A percentile compares a stretch with the other conserved stretches of the same genome.
Evolutionary conservation across 139 green algal species (phyloP).

Genomic region (Chlamydomonas eustigma): DNA sequence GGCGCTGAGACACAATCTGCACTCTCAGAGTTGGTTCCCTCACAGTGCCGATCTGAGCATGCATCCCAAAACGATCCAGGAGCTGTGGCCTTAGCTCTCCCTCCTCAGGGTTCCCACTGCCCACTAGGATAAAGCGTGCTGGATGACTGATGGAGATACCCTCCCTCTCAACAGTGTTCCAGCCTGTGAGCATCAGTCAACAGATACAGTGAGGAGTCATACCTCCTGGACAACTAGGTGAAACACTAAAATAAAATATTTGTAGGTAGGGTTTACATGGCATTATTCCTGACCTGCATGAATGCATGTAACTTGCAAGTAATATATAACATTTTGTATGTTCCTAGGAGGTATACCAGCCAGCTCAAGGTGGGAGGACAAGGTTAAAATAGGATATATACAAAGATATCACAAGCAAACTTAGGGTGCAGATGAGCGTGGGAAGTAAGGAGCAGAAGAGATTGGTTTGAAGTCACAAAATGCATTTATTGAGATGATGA

Average conservation of each 20-base stretch:
- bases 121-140: slow-evolving; percentile 74
- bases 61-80: slow-evolving; percentile 90
- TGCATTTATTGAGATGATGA: neutral
- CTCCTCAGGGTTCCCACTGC: slow-evolving; percentile 66
- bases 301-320: too few relatives aligned
- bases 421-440: too few relatives aligned
- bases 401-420: too few relatives aligned
- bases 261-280: neutral
- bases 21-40: slow-evolving; percentile 66
- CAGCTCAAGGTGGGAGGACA: too few relatives aligned
- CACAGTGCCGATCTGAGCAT: slow-evolving; percentile 74
- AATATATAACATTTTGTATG: too few relatives aligned
- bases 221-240: neutral
- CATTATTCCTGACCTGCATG: neutral
- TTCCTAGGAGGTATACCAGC: too few relatives aligned
- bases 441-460: too few relatives aligned
- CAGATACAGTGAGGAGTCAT: neutral
- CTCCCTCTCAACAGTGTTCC: slow-evolving; percentile 78
- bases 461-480: too few relatives aligned
- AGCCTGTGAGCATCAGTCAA: slow-evolving; percentile 24
- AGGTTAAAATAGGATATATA: too few relatives aligned
- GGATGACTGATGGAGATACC: slow-evolving; percentile 72
- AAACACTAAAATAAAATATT: slow-evolving; percentile 6
- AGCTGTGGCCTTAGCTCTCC: slow-evolving; percentile 94
- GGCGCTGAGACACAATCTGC: slow-evolving; percentile 80